Evolutionary conservation across 2,329 filamentous ascomycete genomes (phyloP).

Genomic region (Chalaropsis thielavioides): DNA sequence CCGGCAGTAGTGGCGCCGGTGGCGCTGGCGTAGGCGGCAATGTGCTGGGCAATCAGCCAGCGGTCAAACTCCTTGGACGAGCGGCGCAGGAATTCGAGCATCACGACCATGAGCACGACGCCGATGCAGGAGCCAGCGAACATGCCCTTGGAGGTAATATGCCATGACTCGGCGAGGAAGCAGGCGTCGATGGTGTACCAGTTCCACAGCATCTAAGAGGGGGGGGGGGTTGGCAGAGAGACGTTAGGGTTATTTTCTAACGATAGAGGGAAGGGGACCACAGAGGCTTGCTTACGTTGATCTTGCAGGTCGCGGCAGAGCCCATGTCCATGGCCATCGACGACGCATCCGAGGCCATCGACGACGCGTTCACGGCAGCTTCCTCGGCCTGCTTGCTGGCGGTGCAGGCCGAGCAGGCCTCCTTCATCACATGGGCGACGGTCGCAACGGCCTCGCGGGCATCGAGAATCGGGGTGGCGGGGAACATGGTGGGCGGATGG

Average conservation of each 20-base stretch:
- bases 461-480: neutral
- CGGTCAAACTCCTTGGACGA: slow-evolving; percentile 58
- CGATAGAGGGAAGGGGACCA: neutral
- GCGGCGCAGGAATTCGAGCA: slow-evolving; percentile 59
- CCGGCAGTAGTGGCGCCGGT: slow-evolving; percentile 17
- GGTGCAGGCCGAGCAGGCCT: slow-evolving; percentile 1
- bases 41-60: slow-evolving; percentile 40
- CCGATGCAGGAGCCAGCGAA: slow-evolving; percentile 73
- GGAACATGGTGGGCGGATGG: neutral
- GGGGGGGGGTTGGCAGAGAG: slow-evolving; percentile 22
- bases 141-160: slow-evolving; percentile 51
- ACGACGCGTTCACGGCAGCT: slow-evolving; percentile 12
- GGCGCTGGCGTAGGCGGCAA: slow-evolving; percentile 21
- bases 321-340: slow-evolving; percentile 18
- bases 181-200: slow-evolving; percentile 59
- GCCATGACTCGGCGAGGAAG: slow-evolving; percentile 58
- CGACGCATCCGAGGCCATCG: slow-evolving; percentile 16
- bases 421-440: neutral
- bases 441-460: neutral
- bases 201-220: slow-evolving; percentile 62
- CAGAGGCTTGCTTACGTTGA: slow-evolving; percentile 2
- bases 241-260: slow-evolving; percentile 32
- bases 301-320: slow-evolving; percentile 15
- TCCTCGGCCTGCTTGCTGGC: slow-evolving; percentile 3
- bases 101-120: slow-evolving; percentile 56